Evolutionary conservation across 1,284 basidiomycete genomes (phyloP).

Genomic region (Coniferiporia sulphurascens): DNA sequence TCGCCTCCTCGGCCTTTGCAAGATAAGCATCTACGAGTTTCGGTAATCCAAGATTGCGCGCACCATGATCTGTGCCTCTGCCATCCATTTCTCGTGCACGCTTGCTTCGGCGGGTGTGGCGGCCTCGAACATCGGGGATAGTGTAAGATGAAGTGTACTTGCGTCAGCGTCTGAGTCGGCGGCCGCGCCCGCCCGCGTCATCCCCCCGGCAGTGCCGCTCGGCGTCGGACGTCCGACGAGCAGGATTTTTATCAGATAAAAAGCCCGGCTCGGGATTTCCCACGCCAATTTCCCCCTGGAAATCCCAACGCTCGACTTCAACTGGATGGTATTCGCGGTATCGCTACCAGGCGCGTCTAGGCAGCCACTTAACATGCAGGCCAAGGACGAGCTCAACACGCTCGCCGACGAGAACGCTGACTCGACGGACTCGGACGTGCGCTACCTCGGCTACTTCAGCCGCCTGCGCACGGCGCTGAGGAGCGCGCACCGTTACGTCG

Average conservation of each 20-base stretch:
- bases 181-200: no score
- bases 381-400: conserved; percentile 2
- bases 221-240: background rate
- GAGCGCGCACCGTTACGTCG: conserved; percentile 73
- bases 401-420: conserved; percentile 62
- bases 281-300: background rate
- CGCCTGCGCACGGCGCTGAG: conserved; percentile 74
- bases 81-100: conserved; percentile 16
- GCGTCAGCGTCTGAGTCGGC: no score
- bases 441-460: conserved; percentile 75
- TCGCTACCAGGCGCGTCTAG: conserved; percentile 6
- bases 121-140: no score
- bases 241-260: background rate
- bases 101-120: background rate
- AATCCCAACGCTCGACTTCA: background rate
- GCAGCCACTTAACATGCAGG: conserved; percentile 15
- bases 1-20: conserved; percentile 76
- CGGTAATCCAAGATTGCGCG: background rate
- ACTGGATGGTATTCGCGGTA: conserved; percentile 10
- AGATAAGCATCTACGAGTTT: background rate
- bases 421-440: conserved; percentile 56
- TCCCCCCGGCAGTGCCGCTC: background rate
- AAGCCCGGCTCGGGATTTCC: background rate
- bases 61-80: conserved; percentile 15
- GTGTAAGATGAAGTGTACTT: no score